Conservation (phyloP, 164 flowering plant genomes). For the Vitis rotundifolia region DNA sequence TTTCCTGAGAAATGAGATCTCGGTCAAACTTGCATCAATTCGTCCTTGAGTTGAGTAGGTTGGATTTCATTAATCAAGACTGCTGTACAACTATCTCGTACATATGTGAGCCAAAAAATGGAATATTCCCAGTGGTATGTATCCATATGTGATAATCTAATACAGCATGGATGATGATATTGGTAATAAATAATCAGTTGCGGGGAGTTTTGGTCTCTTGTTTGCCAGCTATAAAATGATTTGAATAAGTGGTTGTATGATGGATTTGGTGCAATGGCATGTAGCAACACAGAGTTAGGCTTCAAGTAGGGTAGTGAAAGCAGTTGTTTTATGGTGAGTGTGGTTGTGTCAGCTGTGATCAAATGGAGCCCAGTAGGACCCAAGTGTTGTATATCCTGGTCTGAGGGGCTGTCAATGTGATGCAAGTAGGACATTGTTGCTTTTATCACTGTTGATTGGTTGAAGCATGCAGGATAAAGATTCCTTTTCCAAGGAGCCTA, state of each 20-base stretch:
- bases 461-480: slow-evolving; percentile 13
- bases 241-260: neutral
- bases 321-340: neutral
- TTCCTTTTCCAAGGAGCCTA: neutral
- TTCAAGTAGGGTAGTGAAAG: neutral
- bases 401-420: neutral
- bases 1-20: neutral
- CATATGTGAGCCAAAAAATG: neutral
- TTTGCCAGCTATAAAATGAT: slow-evolving; percentile 1
- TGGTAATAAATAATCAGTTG: neutral
- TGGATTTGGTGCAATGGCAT: neutral
- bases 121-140: neutral
- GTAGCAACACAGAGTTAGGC: too few relatives aligned
- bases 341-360: neutral
- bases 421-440: slow-evolving; percentile 10
- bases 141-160: too few relatives aligned
- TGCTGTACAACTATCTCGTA: too few relatives aligned
- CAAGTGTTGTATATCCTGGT: neutral
- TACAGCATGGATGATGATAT: too few relatives aligned
- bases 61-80: neutral
- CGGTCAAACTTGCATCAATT: neutral
- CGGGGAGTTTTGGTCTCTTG: neutral
- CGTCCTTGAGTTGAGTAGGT: neutral
- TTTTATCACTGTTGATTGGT: slow-evolving; percentile 11
- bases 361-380: neutral